Evolutionary conservation across 2,329 filamentous ascomycete species (phyloP).

Genomic region (Fusarium gaditjirri): DNA sequence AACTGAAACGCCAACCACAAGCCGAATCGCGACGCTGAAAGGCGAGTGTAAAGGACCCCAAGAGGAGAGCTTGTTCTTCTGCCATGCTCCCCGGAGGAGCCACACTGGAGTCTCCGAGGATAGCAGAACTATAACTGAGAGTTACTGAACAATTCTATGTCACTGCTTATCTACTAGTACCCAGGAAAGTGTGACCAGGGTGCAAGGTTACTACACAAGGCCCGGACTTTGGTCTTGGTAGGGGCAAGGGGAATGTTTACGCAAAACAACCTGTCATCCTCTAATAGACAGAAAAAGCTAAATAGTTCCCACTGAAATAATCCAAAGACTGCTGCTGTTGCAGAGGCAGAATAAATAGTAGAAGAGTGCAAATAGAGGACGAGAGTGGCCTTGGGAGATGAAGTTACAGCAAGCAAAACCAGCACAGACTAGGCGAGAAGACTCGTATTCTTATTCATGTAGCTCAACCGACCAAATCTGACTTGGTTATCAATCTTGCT

Average conservation of each 20-base stretch:
- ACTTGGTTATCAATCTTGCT: no score
- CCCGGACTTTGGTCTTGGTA: neutral
- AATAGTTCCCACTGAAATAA: neutral
- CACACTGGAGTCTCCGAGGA: neutral
- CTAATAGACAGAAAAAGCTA: neutral
- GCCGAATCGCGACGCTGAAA: neutral
- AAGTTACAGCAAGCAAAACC: neutral
- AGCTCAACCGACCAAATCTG: neutral
- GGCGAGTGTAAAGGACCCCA: neutral
- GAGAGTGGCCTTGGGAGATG: neutral
- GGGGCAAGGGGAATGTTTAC: neutral
- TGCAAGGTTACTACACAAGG: neutral
- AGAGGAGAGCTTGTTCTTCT: neutral
- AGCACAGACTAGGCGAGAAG: neutral
- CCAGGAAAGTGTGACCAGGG: neutral
- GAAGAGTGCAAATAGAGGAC: neutral
- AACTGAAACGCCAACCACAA: no score
- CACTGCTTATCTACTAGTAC: neutral
- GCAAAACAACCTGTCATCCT: neutral
- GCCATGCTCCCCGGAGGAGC: no score
- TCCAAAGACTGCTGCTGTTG: neutral
- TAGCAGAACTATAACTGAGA: neutral
- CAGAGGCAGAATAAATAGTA: neutral
- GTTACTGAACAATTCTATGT: neutral
- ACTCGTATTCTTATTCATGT: neutral